Base-by-base conservation (phyloP, 192 early-diverging fungal species). In the Coemansia sp. region DNA sequence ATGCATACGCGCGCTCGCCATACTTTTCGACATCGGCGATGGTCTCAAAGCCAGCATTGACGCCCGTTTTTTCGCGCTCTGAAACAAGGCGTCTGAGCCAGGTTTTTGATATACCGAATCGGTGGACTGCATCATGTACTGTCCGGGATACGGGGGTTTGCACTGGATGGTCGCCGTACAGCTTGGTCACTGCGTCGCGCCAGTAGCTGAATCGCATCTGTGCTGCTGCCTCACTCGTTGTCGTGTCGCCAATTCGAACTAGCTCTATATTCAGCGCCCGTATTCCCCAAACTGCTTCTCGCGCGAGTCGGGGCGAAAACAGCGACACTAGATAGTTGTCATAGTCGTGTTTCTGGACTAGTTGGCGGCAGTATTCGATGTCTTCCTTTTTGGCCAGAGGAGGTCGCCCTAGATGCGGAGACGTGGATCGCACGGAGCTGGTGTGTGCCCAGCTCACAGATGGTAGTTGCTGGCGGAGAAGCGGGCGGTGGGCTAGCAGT, bases 211-310 rank as follows among this genome's bases (percentile, higher is more conserved):
- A 89, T 20, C 92, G 85, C 86, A 94, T 88, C 57, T 82, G 83
- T 0, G 93, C 94, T 68, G 94, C 85, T 0, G 85, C 68, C 1
- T 81, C 62, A 57, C 90, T 86, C 25, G 85, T 86, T 1, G 92
- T 90, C 20, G 67, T 84, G n/a, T 93, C 92, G 10, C 89, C 83
- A 48, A 95, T 86, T 67, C 77, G 79, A 7, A 94, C 91, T 16
- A 94, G 77, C 77, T 99, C 97, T 38, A 93, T 73, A 75, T 97
- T 96, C 79, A 99, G 89, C 0, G 95, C 95, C 20, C 94, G 85
- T 18, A 97, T 62, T 0, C 88, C 93, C 80, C 88, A 91, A 38
- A 88, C 86, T 6, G 90, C 83, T 21, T 87, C 72, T 36, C 90
- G 89, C 10, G 88, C 77, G 10, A 76, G 69, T 23, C 73, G 58